A percentile compares a stretch with the other conserved stretches of the same genome.
Evolutionary conservation across 2,329 filamentous ascomycete genomes (phyloP).

Genomic region (Tricladium varicosporioides): DNA sequence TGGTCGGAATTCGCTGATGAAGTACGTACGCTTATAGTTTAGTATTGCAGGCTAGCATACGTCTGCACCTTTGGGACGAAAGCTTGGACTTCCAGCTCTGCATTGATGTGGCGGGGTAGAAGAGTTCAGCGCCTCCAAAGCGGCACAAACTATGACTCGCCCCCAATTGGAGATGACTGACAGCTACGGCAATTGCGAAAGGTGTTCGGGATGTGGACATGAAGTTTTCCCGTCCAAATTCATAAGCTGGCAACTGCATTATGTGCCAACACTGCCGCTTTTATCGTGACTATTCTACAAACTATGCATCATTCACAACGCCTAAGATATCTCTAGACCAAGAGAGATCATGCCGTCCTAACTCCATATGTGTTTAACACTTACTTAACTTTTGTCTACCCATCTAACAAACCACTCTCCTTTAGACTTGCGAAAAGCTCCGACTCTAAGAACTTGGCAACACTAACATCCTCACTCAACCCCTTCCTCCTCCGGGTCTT

Average conservation of each 20-base stretch:
- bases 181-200: too few species aligned
- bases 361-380: slow-evolving; percentile 8
- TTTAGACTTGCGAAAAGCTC: slow-evolving; percentile 87
- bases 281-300: not conserved
- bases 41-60: not conserved
- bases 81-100: not conserved
- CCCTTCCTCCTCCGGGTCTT: slow-evolving; percentile 95
- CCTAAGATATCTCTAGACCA: not conserved
- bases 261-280: not conserved
- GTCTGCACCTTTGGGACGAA: not conserved
- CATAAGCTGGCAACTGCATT: too few species aligned
- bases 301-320: not conserved
- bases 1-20: not conserved
- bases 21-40: not conserved
- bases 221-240: too few species aligned
- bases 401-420: slow-evolving; percentile 83
- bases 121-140: not conserved
- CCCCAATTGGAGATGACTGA: too few species aligned
- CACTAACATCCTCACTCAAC: slow-evolving; percentile 89
- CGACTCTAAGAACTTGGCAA: slow-evolving; percentile 93
- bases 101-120: not conserved
- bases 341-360: not conserved
- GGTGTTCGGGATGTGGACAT: too few species aligned
- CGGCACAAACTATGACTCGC: not conserved
- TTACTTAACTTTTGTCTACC: slow-evolving; percentile 30